phyloP scores from a whole-genome alignment of 805 yeast species.

The fission yeast (Schizosaccharomyces pombe) region DNA sequence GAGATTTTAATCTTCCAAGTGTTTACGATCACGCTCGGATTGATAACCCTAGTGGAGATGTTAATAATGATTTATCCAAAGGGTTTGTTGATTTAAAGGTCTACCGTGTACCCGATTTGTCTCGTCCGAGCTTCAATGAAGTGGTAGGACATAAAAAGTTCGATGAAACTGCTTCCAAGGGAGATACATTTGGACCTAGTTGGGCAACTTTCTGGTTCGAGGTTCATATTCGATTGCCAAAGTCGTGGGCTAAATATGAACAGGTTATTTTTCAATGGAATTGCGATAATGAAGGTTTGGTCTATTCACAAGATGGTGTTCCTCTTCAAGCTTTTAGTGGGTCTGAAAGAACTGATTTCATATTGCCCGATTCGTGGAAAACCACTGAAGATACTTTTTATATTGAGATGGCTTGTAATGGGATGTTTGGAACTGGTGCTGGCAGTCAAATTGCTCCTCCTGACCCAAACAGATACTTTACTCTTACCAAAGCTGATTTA shows the following conservation, averaged over 20 bases:
- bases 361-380: slow-evolving; percentile 32
- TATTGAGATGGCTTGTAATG: slow-evolving; percentile 78
- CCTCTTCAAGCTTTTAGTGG: slow-evolving; percentile 39
- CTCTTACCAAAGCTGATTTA: slow-evolving; percentile 46
- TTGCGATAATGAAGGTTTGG: slow-evolving; percentile 48
- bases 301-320: slow-evolving; percentile 40
- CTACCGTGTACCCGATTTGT: slow-evolving; percentile 49
- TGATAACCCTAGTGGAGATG: slow-evolving; percentile 11
- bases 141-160: slow-evolving; percentile 29
- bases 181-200: slow-evolving; percentile 71
- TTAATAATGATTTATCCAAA: neutral
- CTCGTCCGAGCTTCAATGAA: slow-evolving; percentile 39
- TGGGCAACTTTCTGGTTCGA: slow-evolving; percentile 89
- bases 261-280: slow-evolving; percentile 52
- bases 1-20: slow-evolving; percentile 48
- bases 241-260: slow-evolving; percentile 8
- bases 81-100: slow-evolving; percentile 14
- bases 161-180: slow-evolving; percentile 22
- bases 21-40: slow-evolving; percentile 28
- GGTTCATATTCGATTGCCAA: slow-evolving; percentile 40
- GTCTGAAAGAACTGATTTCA: slow-evolving; percentile 37
- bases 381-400: slow-evolving; percentile 40
- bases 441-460: slow-evolving; percentile 38
- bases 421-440: slow-evolving; percentile 65
- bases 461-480: slow-evolving; percentile 47